phyloP scores from a whole-genome alignment of 2,329 filamentous ascomycete genomes.

The Paradendryphiella salina region DNA sequence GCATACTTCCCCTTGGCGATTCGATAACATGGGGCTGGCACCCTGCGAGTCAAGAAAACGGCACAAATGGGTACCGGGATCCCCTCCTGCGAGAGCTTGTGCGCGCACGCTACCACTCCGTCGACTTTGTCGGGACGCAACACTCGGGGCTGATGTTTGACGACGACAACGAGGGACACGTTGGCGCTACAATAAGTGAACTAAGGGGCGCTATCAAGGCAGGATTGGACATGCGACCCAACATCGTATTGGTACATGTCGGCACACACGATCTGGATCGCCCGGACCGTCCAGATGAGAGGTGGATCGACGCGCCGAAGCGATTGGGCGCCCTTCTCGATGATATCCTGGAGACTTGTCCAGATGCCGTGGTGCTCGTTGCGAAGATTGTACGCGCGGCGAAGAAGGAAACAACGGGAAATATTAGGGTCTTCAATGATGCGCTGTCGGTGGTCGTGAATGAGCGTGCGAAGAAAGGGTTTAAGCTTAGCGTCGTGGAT shows the following conservation, averaged over 20 bases:
- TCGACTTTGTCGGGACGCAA: conserved; percentile 41
- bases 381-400: conserved; percentile 40
- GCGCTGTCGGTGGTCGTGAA: conserved; percentile 28
- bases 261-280: conserved; percentile 32
- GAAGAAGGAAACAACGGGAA: conserved; percentile 16
- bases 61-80: conserved; percentile 48
- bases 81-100: conserved; percentile 32
- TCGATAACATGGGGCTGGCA: conserved; percentile 40
- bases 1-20: conserved; percentile 33
- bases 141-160: conserved; percentile 40
- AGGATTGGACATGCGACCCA: conserved; percentile 23
- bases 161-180: conserved; percentile 42
- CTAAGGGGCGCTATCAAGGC: conserved; percentile 23
- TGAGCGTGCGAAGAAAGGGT: conserved; percentile 21
- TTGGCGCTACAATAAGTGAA: conserved; percentile 37
- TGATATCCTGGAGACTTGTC: conserved; percentile 32
- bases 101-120: conserved; percentile 17
- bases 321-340: conserved; percentile 43
- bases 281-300: conserved; percentile 15
- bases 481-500: conserved; percentile 36
- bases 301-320: conserved; percentile 33
- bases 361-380: conserved; percentile 44
- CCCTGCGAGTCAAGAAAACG: conserved; percentile 17
- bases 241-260: conserved; percentile 30
- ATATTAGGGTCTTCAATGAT: conserved; percentile 30